These are phyloP conservation scores for Rhizomucor pusillus DNA, from an alignment of 371 early-diverging fungal species.

Conservation along the genomic window DNA sequence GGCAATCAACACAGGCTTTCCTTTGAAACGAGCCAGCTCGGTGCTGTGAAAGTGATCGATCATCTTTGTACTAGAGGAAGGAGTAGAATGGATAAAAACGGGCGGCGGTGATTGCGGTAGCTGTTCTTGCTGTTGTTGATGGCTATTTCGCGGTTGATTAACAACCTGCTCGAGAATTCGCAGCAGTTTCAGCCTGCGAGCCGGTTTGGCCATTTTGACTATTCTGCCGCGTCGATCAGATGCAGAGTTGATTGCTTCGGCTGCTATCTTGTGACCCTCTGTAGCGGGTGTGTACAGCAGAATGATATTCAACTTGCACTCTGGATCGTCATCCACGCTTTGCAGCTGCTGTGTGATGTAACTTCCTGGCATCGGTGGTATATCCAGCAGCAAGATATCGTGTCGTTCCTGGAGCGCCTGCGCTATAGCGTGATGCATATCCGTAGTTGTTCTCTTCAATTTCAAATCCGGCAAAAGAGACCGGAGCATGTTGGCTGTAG, in stretches of 20 bases:
- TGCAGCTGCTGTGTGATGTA: constrained; percentile 40
- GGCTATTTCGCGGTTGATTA: constrained; percentile 13
- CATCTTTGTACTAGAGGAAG: constrained; percentile 18
- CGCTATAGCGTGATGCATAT: constrained; percentile 38
- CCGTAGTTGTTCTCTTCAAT: constrained; percentile 21
- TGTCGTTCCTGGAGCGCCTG: constrained; percentile 39
- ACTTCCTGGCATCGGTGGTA: constrained; percentile 39
- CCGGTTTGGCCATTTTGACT: constrained; percentile 58
- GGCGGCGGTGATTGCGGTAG: background rate
- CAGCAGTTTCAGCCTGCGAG: constrained; percentile 48
- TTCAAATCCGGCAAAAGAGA: constrained; percentile 30
- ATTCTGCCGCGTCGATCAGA: constrained; percentile 43
- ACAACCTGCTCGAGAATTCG: constrained; percentile 36
- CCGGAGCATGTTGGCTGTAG: constrained; percentile 39
- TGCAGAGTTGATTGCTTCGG: constrained; percentile 37
- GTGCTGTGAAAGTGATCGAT: constrained; percentile 32
- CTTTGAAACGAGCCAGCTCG: constrained; percentile 31
- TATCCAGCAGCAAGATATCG: constrained; percentile 37
- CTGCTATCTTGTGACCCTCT: constrained; percentile 43
- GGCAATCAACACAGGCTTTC: constrained; percentile 43
- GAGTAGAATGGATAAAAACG: background rate
- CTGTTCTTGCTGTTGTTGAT: background rate
- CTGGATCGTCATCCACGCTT: constrained; percentile 45
- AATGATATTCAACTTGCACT: constrained; percentile 44
- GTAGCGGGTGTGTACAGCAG: constrained; percentile 43